Percentiles rank a stretch among this genome's conserved stretches.
These are phyloP conservation scores for Trichoderma semiorbis DNA, from an alignment of 2,329 filamentous ascomycete species.

Conservation along the genomic window DNA sequence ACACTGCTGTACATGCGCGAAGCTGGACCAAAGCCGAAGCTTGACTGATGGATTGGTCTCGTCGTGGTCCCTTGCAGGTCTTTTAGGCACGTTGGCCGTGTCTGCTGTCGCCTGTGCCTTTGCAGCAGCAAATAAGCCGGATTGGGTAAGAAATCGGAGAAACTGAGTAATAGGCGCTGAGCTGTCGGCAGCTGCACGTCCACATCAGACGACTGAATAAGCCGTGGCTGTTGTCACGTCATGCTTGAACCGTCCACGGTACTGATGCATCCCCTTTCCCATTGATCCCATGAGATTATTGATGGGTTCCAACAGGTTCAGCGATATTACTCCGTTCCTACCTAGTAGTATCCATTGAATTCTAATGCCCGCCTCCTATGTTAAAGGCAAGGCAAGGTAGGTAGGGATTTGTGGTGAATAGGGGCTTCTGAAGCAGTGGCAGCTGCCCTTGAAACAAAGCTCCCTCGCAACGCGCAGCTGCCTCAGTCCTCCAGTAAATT, in stretches of 20 bases:
- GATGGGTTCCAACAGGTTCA: neutral
- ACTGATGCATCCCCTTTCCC: neutral
- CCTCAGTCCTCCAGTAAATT: neutral
- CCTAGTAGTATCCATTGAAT: neutral
- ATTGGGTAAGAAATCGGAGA: constrained; percentile 3
- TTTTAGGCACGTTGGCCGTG: neutral
- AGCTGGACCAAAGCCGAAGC: neutral
- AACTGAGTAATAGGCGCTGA: neutral
- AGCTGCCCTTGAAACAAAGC: constrained; percentile 14
- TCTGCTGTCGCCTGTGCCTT: neutral
- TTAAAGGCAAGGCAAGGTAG: neutral
- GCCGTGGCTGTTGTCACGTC: neutral
- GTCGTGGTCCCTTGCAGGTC: neutral
- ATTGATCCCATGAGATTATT: neutral
- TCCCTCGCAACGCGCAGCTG: neutral
- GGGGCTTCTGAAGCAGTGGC: constrained; percentile 5
- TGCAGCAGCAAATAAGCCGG: neutral
- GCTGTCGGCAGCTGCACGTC: neutral
- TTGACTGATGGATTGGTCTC: neutral
- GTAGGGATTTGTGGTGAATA: neutral
- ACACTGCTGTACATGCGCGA: neutral
- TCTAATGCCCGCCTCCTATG: neutral
- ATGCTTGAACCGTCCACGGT: neutral
- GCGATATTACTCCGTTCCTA: neutral
- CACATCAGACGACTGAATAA: constrained; percentile 5